Evolutionary conservation across 306 rosid species (phyloP).

Genomic region (Lathyrus tuberosus): DNA sequence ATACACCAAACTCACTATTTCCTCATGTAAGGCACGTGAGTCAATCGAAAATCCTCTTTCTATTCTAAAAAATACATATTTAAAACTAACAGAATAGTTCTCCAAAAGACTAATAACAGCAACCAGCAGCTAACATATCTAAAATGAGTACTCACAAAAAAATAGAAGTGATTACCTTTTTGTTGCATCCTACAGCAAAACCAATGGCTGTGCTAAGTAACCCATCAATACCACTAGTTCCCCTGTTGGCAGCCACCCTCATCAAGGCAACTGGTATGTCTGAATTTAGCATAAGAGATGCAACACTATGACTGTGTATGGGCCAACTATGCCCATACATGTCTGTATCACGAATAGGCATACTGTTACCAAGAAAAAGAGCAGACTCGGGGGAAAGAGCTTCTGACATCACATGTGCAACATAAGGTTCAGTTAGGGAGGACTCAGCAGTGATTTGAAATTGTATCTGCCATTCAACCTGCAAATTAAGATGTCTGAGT

Average conservation of each 20-base stretch:
- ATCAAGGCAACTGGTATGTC: constrained; percentile 62
- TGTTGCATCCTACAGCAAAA: constrained; percentile 87
- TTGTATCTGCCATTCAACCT: constrained; percentile 84
- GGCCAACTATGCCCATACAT: constrained; percentile 81
- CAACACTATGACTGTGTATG: constrained; percentile 41
- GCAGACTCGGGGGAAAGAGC: constrained; percentile 72
- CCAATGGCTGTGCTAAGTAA: constrained; percentile 94
- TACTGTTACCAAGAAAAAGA: constrained; percentile 93
- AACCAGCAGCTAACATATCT: constrained; percentile 25
- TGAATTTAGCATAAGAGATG: constrained; percentile 52
- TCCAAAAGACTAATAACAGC: constrained; percentile 16
- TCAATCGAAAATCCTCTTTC: background rate
- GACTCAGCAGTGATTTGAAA: constrained; percentile 71
- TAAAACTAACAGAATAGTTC: constrained; percentile 29
- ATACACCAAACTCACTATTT: constrained; percentile 3
- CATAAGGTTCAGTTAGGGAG: constrained; percentile 87
- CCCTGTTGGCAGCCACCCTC: constrained; percentile 85
- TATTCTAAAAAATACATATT: background rate
- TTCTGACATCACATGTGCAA: constrained; percentile 68
- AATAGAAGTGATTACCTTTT: constrained; percentile 52
- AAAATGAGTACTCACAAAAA: constrained; percentile 35
- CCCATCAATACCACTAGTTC: constrained; percentile 98
- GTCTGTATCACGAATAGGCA: constrained; percentile 92
- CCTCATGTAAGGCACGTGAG: constrained; percentile 3
- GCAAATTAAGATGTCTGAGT: constrained; percentile 35